phyloP scores from a whole-genome alignment of 129 eudicot species.

The Tagetes patula region DNA sequence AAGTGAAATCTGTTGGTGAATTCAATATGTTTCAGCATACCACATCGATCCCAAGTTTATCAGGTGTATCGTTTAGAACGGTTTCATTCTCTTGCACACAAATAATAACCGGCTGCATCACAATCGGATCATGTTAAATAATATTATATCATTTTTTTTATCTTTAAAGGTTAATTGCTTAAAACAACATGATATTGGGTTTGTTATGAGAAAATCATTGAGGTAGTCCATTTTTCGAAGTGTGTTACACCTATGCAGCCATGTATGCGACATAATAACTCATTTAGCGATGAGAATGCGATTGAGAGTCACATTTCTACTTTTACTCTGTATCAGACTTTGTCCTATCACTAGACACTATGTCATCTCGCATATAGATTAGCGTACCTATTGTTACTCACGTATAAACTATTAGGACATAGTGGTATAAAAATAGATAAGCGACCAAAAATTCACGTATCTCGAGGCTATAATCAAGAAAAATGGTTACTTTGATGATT shows the following conservation, averaged over 20 bases:
- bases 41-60: slow-evolving; percentile 66
- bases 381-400: background rate
- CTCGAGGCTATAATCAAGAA: background rate
- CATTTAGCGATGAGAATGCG: background rate
- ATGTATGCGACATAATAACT: background rate
- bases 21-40: slow-evolving; percentile 36
- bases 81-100: slow-evolving; percentile 92
- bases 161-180: background rate
- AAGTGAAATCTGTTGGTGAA: background rate
- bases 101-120: slow-evolving; percentile 77
- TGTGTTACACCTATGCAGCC: background rate
- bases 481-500: background rate
- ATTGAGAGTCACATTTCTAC: background rate
- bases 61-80: slow-evolving; percentile 81
- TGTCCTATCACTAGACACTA: background rate
- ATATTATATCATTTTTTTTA: background rate
- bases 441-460: background rate
- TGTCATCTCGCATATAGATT: background rate
- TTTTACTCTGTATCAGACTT: background rate
- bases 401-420: background rate
- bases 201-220: background rate
- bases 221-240: background rate
- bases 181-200: background rate
- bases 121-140: slow-evolving; percentile 6
- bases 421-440: background rate